Evolutionary conservation across 306 rosid genomes (phyloP), one percentile per base, ranked within the genome.

Genomic region (Castanopsis chinensis): DNA sequence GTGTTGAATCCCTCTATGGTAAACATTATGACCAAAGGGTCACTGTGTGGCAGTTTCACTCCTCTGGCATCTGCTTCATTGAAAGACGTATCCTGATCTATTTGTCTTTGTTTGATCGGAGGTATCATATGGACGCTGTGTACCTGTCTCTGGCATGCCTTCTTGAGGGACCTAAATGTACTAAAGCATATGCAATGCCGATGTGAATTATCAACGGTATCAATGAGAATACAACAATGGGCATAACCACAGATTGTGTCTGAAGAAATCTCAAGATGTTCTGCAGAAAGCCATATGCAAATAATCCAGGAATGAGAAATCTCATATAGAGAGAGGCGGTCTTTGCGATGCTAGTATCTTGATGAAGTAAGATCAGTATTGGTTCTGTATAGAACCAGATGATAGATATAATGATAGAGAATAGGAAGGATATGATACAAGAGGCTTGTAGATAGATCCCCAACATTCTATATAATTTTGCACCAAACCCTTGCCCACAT

Each of bases 381-480:
- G 76, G 86, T 63, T 92, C 88, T 63, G 97, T 89, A 65, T 61
- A 92, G 76, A 77, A 53, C 97, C 97, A 92, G 20, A 89, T 11
- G 58, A 92, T 30, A 43, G 94, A 91, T 70, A 92, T 60, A 23
- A 88, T 6, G 78, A 84, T 52, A 1, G 93, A 89, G 81, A 89
- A 88, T 23, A 91, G 19, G 20, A 88, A 54, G 19, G 93, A 85
- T 55, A 90, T 87, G 79, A 92, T 87, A 78, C 97, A 87, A 12
- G 93, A 87, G 51, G 96, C 77, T 82, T 94, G 98, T n/a, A 94
- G 87, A 86, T 92, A 85, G 68, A 90, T 80, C 82, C 98, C 98
- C 80, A 94, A 30, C 83, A 71, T 59, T 56, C 87, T 79, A 83
- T 88, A 92, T 52, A 77, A 82, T 74, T 85, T 72, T 64, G 97